Base-by-base conservation (phyloP, 2,329 filamentous ascomycete species). In the Mollisia scopiformis region DNA sequence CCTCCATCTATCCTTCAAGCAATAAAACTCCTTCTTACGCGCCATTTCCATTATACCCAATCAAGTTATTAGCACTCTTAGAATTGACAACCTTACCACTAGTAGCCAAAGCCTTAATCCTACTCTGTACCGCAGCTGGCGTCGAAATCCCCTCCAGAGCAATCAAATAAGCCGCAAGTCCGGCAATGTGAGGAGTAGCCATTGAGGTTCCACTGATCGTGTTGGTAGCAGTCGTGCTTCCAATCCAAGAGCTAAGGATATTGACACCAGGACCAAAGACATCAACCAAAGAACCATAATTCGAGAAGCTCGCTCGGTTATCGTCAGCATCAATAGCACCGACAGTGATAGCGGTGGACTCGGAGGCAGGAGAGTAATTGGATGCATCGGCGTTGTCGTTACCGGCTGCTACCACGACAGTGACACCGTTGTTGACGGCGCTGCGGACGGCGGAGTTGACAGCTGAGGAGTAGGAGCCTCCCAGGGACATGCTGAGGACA, bases 131-230 rank as follows among this genome's bases (percentile, higher is more conserved):
- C 11, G 76, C 80, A 55, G 77, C 72, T 0, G 83, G 80, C n/a
- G 75, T 76, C 7, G 61, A 47, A 25, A 77, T 72, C 1, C 76
- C 75, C 59, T 82, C 76, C 13, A 82, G 73, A n/a, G 75, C 75
- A 62, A 82, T 69, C 30, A 88, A 72, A 70, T 88, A 88, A n/a
- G 83, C 78, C 11, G 81, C 84, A n/a, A 89, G 72, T 13, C 87
- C 87, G 25, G 83, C 78, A 56, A 89, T 77, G 69, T 88, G 85
- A 0, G 86, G 86, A 2, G 79, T 76, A 2, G 86, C 83, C 85
- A 88, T 88, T 35, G 81, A 85, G 6, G 87, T 89, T 33, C 86
- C 87, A 14, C 78, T 82, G 68, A 86, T 78, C 16, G 72, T 80
- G 68, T 85, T 78, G n/a, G 72, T 80, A 25, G 82, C 77, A 6